Conservation (phyloP, 495 filamentous ascomycete species). For the Apiosordaria backusii region DNA sequence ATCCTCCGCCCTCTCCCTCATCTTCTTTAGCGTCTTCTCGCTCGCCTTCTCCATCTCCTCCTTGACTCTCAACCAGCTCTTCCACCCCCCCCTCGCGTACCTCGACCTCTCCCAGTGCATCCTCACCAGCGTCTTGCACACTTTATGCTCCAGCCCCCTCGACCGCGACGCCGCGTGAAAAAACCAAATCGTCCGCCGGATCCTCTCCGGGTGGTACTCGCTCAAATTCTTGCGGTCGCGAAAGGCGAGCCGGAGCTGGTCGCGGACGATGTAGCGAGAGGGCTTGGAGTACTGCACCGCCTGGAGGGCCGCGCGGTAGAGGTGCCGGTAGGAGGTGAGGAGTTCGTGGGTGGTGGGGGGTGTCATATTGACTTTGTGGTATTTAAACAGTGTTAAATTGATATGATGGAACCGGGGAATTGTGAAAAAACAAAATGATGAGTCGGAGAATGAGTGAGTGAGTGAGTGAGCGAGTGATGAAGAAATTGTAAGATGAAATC, state of each 20-base stretch:
- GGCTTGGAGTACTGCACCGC: conserved; percentile 80
- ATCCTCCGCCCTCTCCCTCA: conserved; percentile 2
- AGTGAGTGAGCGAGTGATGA: too few species aligned
- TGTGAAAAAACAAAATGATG: too few species aligned
- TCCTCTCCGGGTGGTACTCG: conserved; percentile 53
- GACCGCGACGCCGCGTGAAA: conserved; percentile 62
- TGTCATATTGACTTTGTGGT: conserved; percentile 3
- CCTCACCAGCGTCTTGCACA: conserved; percentile 70
- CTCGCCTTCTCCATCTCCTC: not conserved
- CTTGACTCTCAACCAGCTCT: not conserved
- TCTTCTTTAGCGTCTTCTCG: not conserved
- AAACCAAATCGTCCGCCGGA: conserved; percentile 75
- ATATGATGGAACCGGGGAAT: too few species aligned
- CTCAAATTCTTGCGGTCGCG: conserved; percentile 49
- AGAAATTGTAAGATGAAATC: not conserved
- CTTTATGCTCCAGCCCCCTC: conserved; percentile 72
- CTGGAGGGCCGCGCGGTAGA: conserved; percentile 69
- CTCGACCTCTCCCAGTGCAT: conserved; percentile 44
- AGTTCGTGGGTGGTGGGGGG: conserved; percentile 38
- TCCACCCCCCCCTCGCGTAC: conserved; percentile 6
- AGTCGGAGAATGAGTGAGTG: too few species aligned
- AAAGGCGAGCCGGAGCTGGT: conserved; percentile 67
- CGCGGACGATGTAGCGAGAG: conserved; percentile 60
- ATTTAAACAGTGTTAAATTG: too few species aligned
- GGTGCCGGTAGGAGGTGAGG: conserved; percentile 71